These are phyloP conservation scores for Pseudogymnoascus sp. DNA, from an alignment of 2,329 filamentous ascomycete genomes.

Conservation along the genomic window DNA sequence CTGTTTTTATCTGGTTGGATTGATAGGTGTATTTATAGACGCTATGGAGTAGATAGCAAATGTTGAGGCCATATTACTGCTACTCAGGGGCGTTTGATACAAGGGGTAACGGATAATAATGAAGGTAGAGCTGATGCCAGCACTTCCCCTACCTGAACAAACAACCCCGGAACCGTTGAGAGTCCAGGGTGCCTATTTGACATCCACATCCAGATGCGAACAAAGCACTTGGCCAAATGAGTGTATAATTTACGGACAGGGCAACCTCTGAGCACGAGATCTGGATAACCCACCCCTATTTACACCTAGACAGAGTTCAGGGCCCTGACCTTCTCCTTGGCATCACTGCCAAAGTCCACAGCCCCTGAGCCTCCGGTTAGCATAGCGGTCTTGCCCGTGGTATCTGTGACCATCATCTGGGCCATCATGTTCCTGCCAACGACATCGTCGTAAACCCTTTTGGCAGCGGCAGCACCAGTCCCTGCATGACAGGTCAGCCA, in stretches of 20 bases:
- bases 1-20: neutral
- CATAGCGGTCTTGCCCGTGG: conserved; percentile 16
- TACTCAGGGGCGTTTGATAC: neutral
- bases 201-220: neutral
- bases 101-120: neutral
- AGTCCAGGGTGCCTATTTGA: neutral
- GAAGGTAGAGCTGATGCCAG: neutral
- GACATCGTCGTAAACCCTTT: conserved; percentile 19
- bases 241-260: neutral
- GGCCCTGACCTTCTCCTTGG: conserved; percentile 17
- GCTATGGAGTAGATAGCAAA: neutral
- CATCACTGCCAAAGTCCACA: conserved; percentile 17
- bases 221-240: neutral
- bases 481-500: conserved; percentile 8
- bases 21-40: neutral
- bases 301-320: conserved; percentile 5
- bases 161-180: neutral
- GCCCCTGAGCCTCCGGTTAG: conserved; percentile 16
- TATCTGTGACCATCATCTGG: conserved; percentile 20
- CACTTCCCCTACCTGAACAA: neutral
- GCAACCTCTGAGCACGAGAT: neutral
- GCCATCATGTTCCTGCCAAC: conserved; percentile 20
- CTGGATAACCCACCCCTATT: neutral
- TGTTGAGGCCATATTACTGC: neutral
- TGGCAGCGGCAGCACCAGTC: conserved; percentile 17